A percentile compares a stretch with the other conserved stretches of the same genome.
Conservation (phyloP, 768 basidiomycete genomes). For the Leccinum barrowsii region DNA sequence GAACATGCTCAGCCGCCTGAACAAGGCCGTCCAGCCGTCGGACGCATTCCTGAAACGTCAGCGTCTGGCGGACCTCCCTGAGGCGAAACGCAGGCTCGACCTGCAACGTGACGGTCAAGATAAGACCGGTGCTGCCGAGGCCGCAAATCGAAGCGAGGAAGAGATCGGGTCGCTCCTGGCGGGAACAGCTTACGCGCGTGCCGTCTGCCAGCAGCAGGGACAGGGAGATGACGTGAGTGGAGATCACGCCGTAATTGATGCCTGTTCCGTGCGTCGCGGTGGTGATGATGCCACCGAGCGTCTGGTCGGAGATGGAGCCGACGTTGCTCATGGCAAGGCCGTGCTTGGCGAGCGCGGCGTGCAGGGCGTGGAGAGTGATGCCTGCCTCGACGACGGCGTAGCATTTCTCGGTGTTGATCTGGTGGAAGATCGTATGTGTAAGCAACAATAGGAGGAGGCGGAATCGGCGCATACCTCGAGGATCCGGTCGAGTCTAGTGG, state of each 20-base stretch:
- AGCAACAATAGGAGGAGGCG: neutral
- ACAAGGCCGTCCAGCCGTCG: constrained; percentile 52
- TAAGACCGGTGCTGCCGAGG: constrained; percentile 85
- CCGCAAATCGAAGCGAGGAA: constrained; percentile 91
- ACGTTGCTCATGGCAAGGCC: constrained; percentile 86
- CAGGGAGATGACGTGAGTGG: constrained; percentile 73
- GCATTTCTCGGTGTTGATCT: constrained; percentile 70
- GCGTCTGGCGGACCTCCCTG: constrained; percentile 62
- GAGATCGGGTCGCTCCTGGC: constrained; percentile 60
- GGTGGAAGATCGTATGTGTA: neutral
- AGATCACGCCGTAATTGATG: constrained; percentile 72
- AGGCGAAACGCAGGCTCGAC: constrained; percentile 83
- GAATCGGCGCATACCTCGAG: constrained; percentile 60
- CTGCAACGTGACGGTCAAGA: constrained; percentile 71
- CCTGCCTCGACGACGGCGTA: constrained; percentile 75
- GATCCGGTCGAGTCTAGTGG: constrained; percentile 66
- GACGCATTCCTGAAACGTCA: constrained; percentile 62
- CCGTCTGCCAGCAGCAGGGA: constrained; percentile 78
- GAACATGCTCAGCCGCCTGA: constrained; percentile 77
- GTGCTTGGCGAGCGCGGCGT: constrained; percentile 58
- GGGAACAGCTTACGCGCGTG: constrained; percentile 62
- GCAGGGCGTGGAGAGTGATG: constrained; percentile 72
- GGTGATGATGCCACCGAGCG: constrained; percentile 85
- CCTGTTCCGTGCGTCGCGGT: constrained; percentile 97
- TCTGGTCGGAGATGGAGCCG: constrained; percentile 96